Percentiles rank a stretch among this genome's conserved stretches.
Evolutionary conservation across 371 early-diverging fungal genomes (phyloP).

Genomic region (Conidiobolus incongruus): DNA sequence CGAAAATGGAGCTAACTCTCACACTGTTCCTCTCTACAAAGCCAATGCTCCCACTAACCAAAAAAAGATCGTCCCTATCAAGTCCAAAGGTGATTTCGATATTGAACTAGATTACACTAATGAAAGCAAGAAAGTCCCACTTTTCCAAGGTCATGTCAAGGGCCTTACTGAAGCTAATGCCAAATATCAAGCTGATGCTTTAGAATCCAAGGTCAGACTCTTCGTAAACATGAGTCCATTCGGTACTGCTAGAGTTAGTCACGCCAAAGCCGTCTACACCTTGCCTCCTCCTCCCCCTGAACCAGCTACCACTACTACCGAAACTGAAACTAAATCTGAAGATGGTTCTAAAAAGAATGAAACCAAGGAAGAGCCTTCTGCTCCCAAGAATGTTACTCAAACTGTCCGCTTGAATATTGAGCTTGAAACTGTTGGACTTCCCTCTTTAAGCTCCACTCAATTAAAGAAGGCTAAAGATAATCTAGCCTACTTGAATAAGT

Average conservation of each 20-base stretch:
- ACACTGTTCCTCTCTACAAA: conserved; percentile 20
- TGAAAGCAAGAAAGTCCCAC: conserved; percentile 10
- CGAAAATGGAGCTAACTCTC: not conserved
- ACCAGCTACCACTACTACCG: conserved; percentile 1
- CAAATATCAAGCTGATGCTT: conserved; percentile 26
- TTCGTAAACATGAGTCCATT: conserved; percentile 42
- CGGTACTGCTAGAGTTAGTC: conserved; percentile 31
- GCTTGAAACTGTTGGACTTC: not conserved
- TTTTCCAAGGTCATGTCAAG: conserved; percentile 20
- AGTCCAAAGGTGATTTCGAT: conserved; percentile 52
- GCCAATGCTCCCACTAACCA: conserved; percentile 41
- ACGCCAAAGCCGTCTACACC: conserved; percentile 19
- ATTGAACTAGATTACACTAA: conserved; percentile 41
- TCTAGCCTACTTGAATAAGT: conserved; percentile 19
- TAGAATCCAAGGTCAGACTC: conserved; percentile 59
- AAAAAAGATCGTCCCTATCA: conserved; percentile 66
- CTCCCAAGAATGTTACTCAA: conserved; percentile 16
- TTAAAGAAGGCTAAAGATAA: conserved; percentile 7
- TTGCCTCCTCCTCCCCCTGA: conserved; percentile 12
- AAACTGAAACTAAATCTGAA: conserved; percentile 6
- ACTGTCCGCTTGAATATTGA: conserved; percentile 10
- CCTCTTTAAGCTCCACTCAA: conserved; percentile 8
- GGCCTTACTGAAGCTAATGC: conserved; percentile 48
- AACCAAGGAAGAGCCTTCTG: conserved; percentile 14
- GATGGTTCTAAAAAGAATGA: conserved; percentile 7